Evolutionary conservation across 352 stramenopile genomes (phyloP).

Genomic region (Phytopythium litorale): DNA sequence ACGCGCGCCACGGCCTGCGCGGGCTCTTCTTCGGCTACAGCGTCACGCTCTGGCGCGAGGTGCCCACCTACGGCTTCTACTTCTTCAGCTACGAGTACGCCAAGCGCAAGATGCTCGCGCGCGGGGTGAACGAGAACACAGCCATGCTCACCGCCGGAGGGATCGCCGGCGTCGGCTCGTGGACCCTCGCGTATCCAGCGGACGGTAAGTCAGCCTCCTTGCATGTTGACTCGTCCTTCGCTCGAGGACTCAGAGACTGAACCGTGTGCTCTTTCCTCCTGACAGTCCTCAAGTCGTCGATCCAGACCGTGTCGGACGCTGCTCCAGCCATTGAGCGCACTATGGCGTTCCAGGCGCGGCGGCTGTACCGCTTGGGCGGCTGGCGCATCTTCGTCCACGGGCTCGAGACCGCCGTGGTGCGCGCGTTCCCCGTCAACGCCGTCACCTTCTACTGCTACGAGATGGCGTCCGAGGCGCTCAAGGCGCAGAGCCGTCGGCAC

Average conservation of each 20-base stretch:
- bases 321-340: conserved; percentile 52
- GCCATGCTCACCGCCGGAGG: conserved; percentile 83
- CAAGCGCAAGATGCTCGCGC: conserved; percentile 68
- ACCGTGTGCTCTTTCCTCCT: background rate
- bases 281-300: conserved; percentile 82
- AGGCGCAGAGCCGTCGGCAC: conserved; percentile 10
- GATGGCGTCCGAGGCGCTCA: conserved; percentile 65
- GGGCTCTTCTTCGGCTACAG: conserved; percentile 75
- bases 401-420: conserved; percentile 68
- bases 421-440: conserved; percentile 81
- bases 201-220: conserved; percentile 43
- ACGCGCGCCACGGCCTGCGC: conserved; percentile 43
- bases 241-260: background rate
- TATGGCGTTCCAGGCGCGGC: conserved; percentile 65
- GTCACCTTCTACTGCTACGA: conserved; percentile 88
- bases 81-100: conserved; percentile 80
- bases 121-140: conserved; percentile 47
- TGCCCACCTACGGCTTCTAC: conserved; percentile 83
- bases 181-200: conserved; percentile 78
- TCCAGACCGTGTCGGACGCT: conserved; percentile 70
- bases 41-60: conserved; percentile 69
- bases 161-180: conserved; percentile 70
- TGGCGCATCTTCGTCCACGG: conserved; percentile 76
- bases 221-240: background rate
- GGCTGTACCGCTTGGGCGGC: conserved; percentile 63